These are phyloP conservation scores for Arctium minus DNA, from an alignment of 129 eudicot species.

Conservation along the genomic window DNA sequence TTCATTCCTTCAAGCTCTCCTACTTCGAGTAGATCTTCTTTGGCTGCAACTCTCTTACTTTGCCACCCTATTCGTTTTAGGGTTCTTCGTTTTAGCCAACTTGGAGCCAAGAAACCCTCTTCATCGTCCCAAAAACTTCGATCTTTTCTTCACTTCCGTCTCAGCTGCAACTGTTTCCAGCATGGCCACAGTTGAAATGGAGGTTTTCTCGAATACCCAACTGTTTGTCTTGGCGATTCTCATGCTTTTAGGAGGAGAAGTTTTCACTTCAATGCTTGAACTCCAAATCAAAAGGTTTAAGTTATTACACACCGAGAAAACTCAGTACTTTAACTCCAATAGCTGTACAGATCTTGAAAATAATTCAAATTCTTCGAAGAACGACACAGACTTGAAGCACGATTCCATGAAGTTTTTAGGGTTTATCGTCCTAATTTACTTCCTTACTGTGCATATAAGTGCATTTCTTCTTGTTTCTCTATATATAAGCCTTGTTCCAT, in stretches of 20 bases:
- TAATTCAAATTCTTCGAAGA: neutral
- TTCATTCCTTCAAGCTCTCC: neutral
- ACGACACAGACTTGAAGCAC: neutral
- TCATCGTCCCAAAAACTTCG: neutral
- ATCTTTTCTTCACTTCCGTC: neutral
- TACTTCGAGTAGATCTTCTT: neutral
- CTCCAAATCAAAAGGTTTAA: neutral
- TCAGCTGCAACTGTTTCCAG: neutral
- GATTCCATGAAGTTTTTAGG: slow-evolving; percentile 22
- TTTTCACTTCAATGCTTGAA: neutral
- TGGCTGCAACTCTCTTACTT: neutral
- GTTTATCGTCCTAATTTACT: slow-evolving; percentile 23
- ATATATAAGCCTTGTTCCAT: slow-evolving; percentile 27
- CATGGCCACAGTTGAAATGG: neutral
- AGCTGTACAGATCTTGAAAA: neutral
- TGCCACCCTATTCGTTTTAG: neutral
- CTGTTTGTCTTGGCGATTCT: neutral
- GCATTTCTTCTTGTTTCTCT: slow-evolving; percentile 21
- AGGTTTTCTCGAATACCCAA: neutral
- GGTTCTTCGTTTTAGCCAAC: neutral
- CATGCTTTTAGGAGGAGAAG: neutral
- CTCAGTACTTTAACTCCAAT: neutral
- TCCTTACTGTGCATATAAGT: slow-evolving; percentile 12
- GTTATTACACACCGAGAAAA: neutral
- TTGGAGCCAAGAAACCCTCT: neutral